Evolutionary conservation across 2,329 filamentous ascomycete species (phyloP).

Genomic region (Penicillium oxalicum): DNA sequence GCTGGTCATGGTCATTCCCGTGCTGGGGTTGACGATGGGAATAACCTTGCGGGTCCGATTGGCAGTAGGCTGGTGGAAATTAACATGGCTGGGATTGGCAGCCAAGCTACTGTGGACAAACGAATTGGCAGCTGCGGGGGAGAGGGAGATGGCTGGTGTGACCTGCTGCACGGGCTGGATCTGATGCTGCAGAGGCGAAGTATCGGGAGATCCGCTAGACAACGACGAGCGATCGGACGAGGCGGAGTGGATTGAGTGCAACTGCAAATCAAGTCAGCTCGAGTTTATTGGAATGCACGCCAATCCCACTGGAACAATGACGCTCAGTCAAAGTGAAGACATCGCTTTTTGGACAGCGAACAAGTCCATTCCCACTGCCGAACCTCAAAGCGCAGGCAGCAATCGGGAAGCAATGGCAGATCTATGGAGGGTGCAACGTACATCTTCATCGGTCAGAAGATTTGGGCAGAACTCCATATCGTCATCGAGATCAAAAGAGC

Average conservation of each 20-base stretch:
- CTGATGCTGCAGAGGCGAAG: slow-evolving; percentile 83
- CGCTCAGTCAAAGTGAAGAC: too few relatives aligned
- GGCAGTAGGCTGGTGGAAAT: slow-evolving; percentile 84
- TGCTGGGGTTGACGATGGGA: slow-evolving; percentile 93
- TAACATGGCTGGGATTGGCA: slow-evolving; percentile 63
- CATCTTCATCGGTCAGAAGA: slow-evolving; percentile 87
- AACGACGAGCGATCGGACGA: slow-evolving; percentile 89
- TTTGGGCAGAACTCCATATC: slow-evolving; percentile 93
- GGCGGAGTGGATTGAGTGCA: slow-evolving; percentile 84
- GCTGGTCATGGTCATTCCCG: slow-evolving; percentile 80
- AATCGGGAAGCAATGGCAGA: not conserved
- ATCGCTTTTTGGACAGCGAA: too few relatives aligned
- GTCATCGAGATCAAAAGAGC: slow-evolving; percentile 92
- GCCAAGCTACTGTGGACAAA: slow-evolving; percentile 62
- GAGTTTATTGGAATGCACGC: not conserved
- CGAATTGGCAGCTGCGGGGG: slow-evolving; percentile 50
- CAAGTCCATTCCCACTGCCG: too few relatives aligned
- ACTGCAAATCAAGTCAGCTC: slow-evolving; percentile 45
- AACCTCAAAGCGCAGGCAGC: too few relatives aligned
- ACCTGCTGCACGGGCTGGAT: slow-evolving; percentile 66
- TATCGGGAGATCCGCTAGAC: slow-evolving; percentile 87
- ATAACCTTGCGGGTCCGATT: slow-evolving; percentile 91
- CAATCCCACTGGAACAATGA: too few relatives aligned
- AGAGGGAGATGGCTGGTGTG: slow-evolving; percentile 67
- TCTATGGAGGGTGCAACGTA: slow-evolving; percentile 41